phyloP scores from a whole-genome alignment of 2,329 filamentous ascomycete genomes.

The Ceratocystiopsis minuta region DNA sequence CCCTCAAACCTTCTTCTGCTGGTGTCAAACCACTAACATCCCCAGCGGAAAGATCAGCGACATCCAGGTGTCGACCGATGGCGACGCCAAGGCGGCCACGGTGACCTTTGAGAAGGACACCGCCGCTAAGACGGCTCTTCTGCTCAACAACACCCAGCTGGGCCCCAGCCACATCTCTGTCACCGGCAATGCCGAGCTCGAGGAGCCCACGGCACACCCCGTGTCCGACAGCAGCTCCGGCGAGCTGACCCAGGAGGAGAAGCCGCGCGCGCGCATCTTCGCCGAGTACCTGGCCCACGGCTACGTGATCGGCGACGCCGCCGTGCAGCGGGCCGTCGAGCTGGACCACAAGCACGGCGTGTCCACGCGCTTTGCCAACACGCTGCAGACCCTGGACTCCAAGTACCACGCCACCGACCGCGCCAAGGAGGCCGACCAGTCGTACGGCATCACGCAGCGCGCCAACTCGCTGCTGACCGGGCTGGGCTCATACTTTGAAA shows the following conservation, averaged over 20 bases:
- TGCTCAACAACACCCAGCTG: slow-evolving; percentile 92
- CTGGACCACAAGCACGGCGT: slow-evolving; percentile 85
- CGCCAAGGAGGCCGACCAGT: slow-evolving; percentile 66
- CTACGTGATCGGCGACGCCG: slow-evolving; percentile 60
- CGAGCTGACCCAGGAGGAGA: slow-evolving; percentile 85
- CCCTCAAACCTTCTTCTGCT: background rate
- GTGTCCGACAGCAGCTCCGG: slow-evolving; percentile 40
- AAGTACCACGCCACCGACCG: slow-evolving; percentile 81
- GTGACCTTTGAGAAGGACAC: slow-evolving; percentile 95
- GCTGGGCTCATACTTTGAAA: slow-evolving; percentile 81
- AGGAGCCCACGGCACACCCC: slow-evolving; percentile 29
- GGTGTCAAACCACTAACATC: slow-evolving; percentile 1
- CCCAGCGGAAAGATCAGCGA: slow-evolving; percentile 74
- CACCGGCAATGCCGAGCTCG: slow-evolving; percentile 44
- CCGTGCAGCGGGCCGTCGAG: slow-evolving; percentile 67
- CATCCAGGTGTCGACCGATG: slow-evolving; percentile 54
- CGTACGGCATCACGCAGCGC: slow-evolving; percentile 62
- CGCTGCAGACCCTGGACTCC: slow-evolving; percentile 58
- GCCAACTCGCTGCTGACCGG: slow-evolving; percentile 47
- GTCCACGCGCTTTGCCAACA: slow-evolving; percentile 58
- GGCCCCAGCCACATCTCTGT: slow-evolving; percentile 70
- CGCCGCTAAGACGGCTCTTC: slow-evolving; percentile 87
- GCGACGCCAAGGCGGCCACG: slow-evolving; percentile 63
- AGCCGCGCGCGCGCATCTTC: slow-evolving; percentile 81
- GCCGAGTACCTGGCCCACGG: slow-evolving; percentile 95